Evolutionary conservation across 805 yeast species (phyloP), one percentile per base, ranked within the genome.

Genomic region (Teunomyces lycoperdinae): DNA sequence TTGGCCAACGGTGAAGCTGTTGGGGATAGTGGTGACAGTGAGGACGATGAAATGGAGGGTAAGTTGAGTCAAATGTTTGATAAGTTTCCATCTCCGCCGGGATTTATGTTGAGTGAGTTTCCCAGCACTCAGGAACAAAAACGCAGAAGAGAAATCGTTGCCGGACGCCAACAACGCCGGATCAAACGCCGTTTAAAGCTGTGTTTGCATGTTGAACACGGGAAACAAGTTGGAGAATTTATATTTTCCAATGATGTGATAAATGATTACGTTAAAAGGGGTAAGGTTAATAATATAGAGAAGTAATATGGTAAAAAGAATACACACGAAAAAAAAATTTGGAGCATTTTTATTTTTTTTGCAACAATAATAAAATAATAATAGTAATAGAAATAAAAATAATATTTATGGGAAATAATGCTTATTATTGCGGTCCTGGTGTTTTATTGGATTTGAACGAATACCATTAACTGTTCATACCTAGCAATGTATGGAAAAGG

Each of bases 81-180:
- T 50, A 66, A 65, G 50, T 63, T 67, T 42, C 68, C 68, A 46
- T 63, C 70, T 4, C 75, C 75, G 2, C 73, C 74, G 2, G 74
- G 74, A 13, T 70, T 65, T 50, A 70, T 70, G 73, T 52, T 54
- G 14, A 68, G 70, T 16, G 71, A 66, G 40, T 70, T 70, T 45
- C 71, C 71, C 5, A 53, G 55, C 33, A 67, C 71, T 1, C 72
- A 68, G 46, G 74, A 70, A 46, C 57, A 47, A 16, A 42, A 29
- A 32, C 50, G 57, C 24, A 49, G 70, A 20, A 56, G 60, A 45
- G 47, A 49, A 9, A 39, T 58, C 7, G 53, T 59, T 9, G 52
- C 51, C 4, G 48, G 49, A 9, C 52, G 71, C 20, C 69, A 66
- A 43, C 42, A 43, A 8, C 60, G 60, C 9, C 53, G 75, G 39